Conservation (phyloP, 176 grass and related monocot species). For the Hsuehochloa calcarea region DNA sequence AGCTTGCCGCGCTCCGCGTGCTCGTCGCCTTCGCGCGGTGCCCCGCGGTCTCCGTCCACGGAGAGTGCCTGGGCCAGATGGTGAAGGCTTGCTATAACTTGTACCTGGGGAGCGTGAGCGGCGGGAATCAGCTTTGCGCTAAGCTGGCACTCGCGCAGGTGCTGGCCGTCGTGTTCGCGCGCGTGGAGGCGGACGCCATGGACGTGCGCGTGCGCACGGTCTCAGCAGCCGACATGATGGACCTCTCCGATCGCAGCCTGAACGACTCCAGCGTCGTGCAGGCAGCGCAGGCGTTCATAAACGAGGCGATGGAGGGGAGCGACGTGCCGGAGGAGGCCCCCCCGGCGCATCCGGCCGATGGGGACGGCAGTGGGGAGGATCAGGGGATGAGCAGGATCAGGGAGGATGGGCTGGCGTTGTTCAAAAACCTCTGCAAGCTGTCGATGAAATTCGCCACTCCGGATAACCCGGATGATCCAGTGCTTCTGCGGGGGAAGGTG, state of each 20-base stretch:
- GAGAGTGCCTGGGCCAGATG: conserved; percentile 70
- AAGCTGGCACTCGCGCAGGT: conserved; percentile 97
- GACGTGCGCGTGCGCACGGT: conserved; percentile 61
- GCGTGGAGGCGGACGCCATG: conserved; percentile 60
- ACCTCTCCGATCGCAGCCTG: conserved; percentile 89
- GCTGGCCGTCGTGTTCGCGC: conserved; percentile 58
- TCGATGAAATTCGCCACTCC: conserved; percentile 86
- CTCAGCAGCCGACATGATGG: conserved; percentile 90
- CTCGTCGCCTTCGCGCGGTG: conserved; percentile 75
- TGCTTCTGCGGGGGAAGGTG: conserved; percentile 86
- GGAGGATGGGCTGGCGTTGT: conserved; percentile 78
- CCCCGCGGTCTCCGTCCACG: conserved; percentile 50
- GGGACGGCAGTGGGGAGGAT: conserved; percentile 15
- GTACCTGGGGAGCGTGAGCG: conserved; percentile 81
- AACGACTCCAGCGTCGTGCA: conserved; percentile 90
- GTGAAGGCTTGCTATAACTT: conserved; percentile 86
- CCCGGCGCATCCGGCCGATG: conserved; percentile 24
- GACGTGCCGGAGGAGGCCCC: conserved; percentile 29
- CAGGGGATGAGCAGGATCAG: conserved; percentile 59
- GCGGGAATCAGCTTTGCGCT: conserved; percentile 78
- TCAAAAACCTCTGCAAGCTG: conserved; percentile 91
- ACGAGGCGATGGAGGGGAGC: conserved; percentile 82
- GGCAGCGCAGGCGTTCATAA: conserved; percentile 76
- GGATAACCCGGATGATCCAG: conserved; percentile 67
- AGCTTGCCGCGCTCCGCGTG: conserved; percentile 71